Evolutionary conservation across 495 filamentous ascomycete species (phyloP), one percentile per base, ranked within the genome.

Genomic region (Hypoxylon rickii): DNA sequence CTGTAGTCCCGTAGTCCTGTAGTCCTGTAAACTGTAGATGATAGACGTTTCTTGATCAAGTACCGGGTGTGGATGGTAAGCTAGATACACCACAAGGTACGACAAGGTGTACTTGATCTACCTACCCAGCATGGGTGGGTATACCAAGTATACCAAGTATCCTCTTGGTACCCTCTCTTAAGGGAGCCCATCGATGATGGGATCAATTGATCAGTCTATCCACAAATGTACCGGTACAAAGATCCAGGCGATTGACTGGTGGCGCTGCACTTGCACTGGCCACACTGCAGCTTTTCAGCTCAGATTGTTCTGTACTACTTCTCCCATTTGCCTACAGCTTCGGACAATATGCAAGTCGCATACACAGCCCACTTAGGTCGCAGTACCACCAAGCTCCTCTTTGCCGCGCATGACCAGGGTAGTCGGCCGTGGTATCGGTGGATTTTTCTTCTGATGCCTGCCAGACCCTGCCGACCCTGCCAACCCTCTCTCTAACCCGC

Each of bases 281-380:
- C 59, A 69, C 56, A 68, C 66, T 69, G 64, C 72, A 73, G 69
- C 72, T 68, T 75, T 78, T 76, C 75, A 78, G 75, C 75, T 78
- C 64, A 38, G 57, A 58, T 68, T 39, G 67, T 70, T 66, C 63
- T 50, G 62, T 61, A 43, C 52, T 52, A 52, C 40, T 49, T 46
- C 66, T 59, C 53, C 61, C 62, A 73, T 74, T 73, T 68, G 73
- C 55, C 68, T 70, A 55, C 58, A 34, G 18, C 55, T 61, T 64
- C 61, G 61, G 65, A 61, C 55, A 70, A 70, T 75, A 73, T 76
- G 73, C 73, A 76, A 52, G 70, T 70, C 61, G 56, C 63, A 69
- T n/a, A 70, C 75, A 76, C 74, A 75, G 75, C 73, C 74, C 65
- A 54, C 70, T 39, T 40, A 21, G 22, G 20, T 29, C n/a, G 42